Evolutionary conservation across 257 asterid genomes (phyloP), one percentile per base, ranked within the genome.

Genomic region (Solanum chmielewskii): DNA sequence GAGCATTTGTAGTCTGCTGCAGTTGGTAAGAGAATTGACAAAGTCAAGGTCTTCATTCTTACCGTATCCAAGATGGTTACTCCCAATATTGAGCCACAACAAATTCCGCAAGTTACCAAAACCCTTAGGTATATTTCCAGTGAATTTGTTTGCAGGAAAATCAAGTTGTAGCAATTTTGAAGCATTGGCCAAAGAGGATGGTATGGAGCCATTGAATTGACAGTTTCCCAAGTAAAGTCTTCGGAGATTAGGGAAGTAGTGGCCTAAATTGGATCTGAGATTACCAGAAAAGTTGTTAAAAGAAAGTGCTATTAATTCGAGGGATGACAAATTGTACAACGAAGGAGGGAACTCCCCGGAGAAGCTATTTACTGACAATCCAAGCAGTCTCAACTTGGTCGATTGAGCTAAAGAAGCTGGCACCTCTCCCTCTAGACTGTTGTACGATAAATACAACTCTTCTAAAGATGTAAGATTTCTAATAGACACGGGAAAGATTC

Each of bases 381-480:
- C 87, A 14, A 92, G 90, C 21, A 45, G 29, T 71, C n/a, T 35
- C 66, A 92, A 83, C 71, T 35, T 88, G 33, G 56, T 85, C 88
- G 90, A 75, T 83, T 27, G 82, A 23, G 91, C 81, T 35, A 92
- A 15, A 56, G 90, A 44, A 25, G 39, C 90, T 18, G 94, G 92
- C 39, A 90, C 81, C 64, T 87, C 83, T n/a, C 93, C 93, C 42
- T 25, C 81, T 86, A 92, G 80, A 41, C 82, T 11, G 86, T 93
- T 93, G 35, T 88, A 89, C 18, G 94, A 87, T 86, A 93, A 85
- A 42, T 89, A 90, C 10, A 92, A 80, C 89, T 88, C 91, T 59
- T 84, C 35, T 11, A 90, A 80, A 86, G 86, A 89, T 3, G 96
- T 86, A 45, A 93, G 91, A 31, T 93, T 93, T 52, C 94, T 94